These are phyloP conservation scores for Pichia kluyveri DNA, from an alignment of 805 yeast genomes.

Conservation along the genomic window DNA sequence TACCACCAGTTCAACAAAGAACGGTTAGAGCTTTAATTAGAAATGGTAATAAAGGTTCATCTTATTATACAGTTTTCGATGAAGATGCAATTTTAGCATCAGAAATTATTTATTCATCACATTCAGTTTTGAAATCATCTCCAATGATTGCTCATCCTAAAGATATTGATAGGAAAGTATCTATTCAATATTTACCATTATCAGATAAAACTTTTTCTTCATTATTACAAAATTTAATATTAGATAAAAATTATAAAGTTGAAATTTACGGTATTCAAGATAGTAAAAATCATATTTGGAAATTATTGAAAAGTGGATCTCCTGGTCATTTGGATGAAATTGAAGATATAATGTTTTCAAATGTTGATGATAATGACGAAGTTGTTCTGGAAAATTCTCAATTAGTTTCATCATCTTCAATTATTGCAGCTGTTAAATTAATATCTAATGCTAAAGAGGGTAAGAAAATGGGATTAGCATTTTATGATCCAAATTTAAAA, in stretches of 20 bases:
- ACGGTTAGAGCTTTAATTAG: slow-evolving; percentile 54
- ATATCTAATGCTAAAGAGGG: slow-evolving; percentile 32
- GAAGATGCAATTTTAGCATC: slow-evolving; percentile 80
- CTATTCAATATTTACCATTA: slow-evolving; percentile 58
- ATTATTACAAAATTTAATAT: slow-evolving; percentile 54
- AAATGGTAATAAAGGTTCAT: slow-evolving; percentile 48
- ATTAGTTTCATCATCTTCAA: slow-evolving; percentile 22
- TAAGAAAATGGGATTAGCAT: slow-evolving; percentile 65
- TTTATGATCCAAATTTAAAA: slow-evolving; percentile 62
- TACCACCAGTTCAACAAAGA: slow-evolving; percentile 40
- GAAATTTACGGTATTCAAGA: slow-evolving; percentile 47
- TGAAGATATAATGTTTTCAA: slow-evolving; percentile 49
- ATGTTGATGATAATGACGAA: background rate
- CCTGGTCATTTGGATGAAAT: slow-evolving; percentile 83
- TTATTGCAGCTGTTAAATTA: slow-evolving; percentile 45
- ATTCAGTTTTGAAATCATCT: slow-evolving; percentile 58
- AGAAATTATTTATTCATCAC: slow-evolving; percentile 74
- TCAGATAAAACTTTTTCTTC: slow-evolving; percentile 66
- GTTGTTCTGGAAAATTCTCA: background rate
- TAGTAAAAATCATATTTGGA: slow-evolving; percentile 50
- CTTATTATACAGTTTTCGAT: slow-evolving; percentile 65
- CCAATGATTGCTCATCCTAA: slow-evolving; percentile 22
- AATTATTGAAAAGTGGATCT: slow-evolving; percentile 52
- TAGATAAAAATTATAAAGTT: slow-evolving; percentile 65
- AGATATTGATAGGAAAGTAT: slow-evolving; percentile 31